Evolutionary conservation across 179 eudicot species (phyloP), one percentile per base, ranked within the genome.

Genomic region (Nepenthes alata): DNA sequence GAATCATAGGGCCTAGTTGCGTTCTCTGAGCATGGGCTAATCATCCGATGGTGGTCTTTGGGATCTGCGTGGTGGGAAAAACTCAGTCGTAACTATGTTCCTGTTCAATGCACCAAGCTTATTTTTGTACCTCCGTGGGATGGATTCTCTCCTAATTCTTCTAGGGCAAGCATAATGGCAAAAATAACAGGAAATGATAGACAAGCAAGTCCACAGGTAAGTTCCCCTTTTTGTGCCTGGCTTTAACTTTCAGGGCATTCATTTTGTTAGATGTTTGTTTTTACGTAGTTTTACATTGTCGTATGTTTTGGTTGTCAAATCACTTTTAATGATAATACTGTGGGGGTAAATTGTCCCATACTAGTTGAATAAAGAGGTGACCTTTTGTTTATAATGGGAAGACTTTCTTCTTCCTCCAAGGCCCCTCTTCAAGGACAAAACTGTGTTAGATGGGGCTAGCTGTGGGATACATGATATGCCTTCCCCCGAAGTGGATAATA

Each of bases 111-210:
- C 85, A 91, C 93, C 65, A 91, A 91, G 73, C 79, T 91, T 53
- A 91, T 91, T 61, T 80, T 89, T 70, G 89, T 86, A 61, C 95
- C 96, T 35, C 98, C 98, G 35, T 91, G 98, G 98, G 98, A 91
- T 66, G 98, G 98, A 64, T 86, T 91, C 70, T 91, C 98, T 1
- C 89, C 98, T 65, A 89, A 79, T 77, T 78, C 95, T 65, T 78
- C 88, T 11, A 80, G 98, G 78, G 80, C 86, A 58, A 91, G 98
- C 80, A 79, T 91, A 65, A 89, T 91, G 90, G 95, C 86, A 12
- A 87, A 73, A 71, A 80, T 78, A 53, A 59, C 72, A 57, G 86
- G 71, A 53, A 72, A 70, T 55, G 83, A 69, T 59, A 72, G 74
- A 66, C 77, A 70, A 56, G 62, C 75, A 62, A 73, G 69, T 59